phyloP scores from a whole-genome alignment of 2,329 filamentous ascomycete species.

The Pyrenophora tritici-repentis region DNA sequence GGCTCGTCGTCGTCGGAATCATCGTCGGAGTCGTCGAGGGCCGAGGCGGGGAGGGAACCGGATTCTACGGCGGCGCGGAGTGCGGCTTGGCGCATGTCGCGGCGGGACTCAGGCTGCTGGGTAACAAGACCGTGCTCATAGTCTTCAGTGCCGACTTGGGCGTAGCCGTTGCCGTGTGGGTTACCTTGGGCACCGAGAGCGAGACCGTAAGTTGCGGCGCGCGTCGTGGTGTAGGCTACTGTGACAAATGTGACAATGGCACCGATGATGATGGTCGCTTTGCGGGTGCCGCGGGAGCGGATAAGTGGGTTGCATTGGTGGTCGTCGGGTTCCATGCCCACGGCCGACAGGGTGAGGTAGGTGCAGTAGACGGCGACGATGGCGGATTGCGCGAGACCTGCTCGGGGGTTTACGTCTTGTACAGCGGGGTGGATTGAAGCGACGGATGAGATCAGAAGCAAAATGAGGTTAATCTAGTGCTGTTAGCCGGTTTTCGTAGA shows the following conservation, averaged over 20 bases:
- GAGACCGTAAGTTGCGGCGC: slow-evolving; percentile 88
- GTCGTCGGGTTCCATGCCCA: slow-evolving; percentile 97
- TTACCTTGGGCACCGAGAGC: slow-evolving; percentile 69
- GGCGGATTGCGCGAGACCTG: slow-evolving; percentile 93
- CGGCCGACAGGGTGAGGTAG: slow-evolving; percentile 96
- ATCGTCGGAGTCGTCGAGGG: slow-evolving; percentile 74
- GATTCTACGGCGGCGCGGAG: slow-evolving; percentile 90
- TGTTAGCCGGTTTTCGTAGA: slow-evolving; percentile 3
- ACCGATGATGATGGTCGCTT: slow-evolving; percentile 87
- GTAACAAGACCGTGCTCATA: slow-evolving; percentile 85
- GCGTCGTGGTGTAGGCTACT: slow-evolving; percentile 95
- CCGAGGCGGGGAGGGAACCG: slow-evolving; percentile 88
- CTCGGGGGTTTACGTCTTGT: slow-evolving; percentile 90
- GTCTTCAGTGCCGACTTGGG: slow-evolving; percentile 68
- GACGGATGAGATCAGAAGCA: slow-evolving; percentile 78
- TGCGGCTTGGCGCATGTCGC: slow-evolving; percentile 91
- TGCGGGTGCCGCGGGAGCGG: slow-evolving; percentile 82
- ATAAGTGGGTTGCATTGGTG: slow-evolving; percentile 92
- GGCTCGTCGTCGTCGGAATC: slow-evolving; percentile 68
- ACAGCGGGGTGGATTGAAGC: slow-evolving; percentile 88
- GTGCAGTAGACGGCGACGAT: slow-evolving; percentile 99
- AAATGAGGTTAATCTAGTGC: slow-evolving; percentile 73
- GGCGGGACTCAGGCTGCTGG: slow-evolving; percentile 77
- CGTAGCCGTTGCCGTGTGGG: slow-evolving; percentile 59
- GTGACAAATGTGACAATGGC: slow-evolving; percentile 96